Percentiles rank a stretch among this genome's conserved stretches.
Conservation (phyloP, 106 monocot species). For the Agapanthus africanus region DNA sequence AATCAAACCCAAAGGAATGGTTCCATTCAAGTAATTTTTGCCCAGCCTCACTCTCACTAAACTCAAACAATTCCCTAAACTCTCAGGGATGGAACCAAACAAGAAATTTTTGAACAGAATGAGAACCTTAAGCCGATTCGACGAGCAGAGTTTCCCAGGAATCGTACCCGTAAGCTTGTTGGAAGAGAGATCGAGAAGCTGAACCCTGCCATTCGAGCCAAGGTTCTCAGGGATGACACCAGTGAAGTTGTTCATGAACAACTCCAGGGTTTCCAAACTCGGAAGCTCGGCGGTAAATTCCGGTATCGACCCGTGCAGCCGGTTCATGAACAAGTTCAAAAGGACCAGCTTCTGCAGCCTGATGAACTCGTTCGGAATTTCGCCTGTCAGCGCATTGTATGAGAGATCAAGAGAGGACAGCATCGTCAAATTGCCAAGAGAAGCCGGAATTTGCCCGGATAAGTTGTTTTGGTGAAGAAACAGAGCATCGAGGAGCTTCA, state of each 20-base stretch:
- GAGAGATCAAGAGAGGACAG: constrained; percentile 70
- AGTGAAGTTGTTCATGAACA: constrained; percentile 97
- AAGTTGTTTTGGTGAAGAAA: constrained; percentile 83
- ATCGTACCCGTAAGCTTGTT: constrained; percentile 81
- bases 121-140: constrained; percentile 44
- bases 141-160: constrained; percentile 46
- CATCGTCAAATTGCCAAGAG: constrained; percentile 62
- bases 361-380: constrained; percentile 49
- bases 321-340: constrained; percentile 88
- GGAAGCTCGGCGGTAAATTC: constrained; percentile 61
- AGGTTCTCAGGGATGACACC: constrained; percentile 58
- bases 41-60: constrained; percentile 59
- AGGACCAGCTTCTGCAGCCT: constrained; percentile 35
- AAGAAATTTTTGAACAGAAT: constrained; percentile 83
- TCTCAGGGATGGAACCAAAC: constrained; percentile 65
- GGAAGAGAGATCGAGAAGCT: constrained; percentile 61
- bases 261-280: constrained; percentile 43
- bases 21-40: constrained; percentile 81
- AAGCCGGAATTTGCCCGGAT: constrained; percentile 54
- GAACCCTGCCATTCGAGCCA: constrained; percentile 48
- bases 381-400: constrained; percentile 83
- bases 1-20: constrained; percentile 58
- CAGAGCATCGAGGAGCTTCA: constrained; percentile 48
- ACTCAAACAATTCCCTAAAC: constrained; percentile 61
- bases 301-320: constrained; percentile 78